Evolutionary conservation across 306 rosid genomes (phyloP), one percentile per base, ranked within the genome.

Genomic region (Corylus americana): DNA sequence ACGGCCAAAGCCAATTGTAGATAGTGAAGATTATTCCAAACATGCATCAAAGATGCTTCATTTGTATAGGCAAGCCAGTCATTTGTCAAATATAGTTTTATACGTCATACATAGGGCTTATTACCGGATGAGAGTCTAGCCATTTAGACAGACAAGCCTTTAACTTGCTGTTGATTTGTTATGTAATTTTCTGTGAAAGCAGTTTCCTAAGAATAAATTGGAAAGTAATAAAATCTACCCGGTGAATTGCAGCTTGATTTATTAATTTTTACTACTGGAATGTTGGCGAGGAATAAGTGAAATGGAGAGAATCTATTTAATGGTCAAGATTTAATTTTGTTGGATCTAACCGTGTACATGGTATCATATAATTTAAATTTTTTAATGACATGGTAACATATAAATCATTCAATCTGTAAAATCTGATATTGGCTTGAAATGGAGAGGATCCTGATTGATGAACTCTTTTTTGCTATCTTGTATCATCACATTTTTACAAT

Each of bases 41-140:
- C n/a, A 42, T 83, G 80, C 76, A 66, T 66, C 48, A 66, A 37
- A 66, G 13, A 66, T 66, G 22, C 71, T 37, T 1, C 6, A 7
- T 84, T 80, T 92, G 83, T 73, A 85, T 80, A 87, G 82, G 78
- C 70, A 83, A 50, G 80, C 70, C 77, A 39, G 55, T 76, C 49
- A 31, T 81, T 63, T 75, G 78, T 73, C 77, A 20, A 76, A 27
- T 20, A 50, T 77, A 77, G 83, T 68, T 82, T 78, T 80, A 83
- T 80, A 74, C 71, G 80, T 63, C 78, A 77, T 64, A 74, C 79
- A 35, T 17, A 71, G 86, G 87, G 82, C 77, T 83, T 83, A 45
- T 69, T 77, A 62, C 71, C 71, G 80, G 58, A 58, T 50, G 68
- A 77, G 75, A 11, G 62, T 20, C 69, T 6, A 61, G 50, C 13